Evolutionary conservation across 78 protist species (phyloP).

Genomic region (Cavenderia fasciculata): DNA sequence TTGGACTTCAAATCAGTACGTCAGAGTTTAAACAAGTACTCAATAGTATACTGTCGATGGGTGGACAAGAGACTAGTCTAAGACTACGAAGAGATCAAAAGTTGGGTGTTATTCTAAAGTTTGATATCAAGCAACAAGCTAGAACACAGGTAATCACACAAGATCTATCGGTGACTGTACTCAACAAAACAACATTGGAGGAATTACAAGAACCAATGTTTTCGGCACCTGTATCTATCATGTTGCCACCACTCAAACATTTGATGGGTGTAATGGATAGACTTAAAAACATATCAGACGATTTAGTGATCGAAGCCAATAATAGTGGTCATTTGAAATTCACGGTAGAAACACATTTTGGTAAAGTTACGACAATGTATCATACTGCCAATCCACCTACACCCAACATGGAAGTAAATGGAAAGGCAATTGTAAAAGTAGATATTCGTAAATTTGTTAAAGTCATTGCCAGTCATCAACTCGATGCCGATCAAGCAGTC

Average conservation of each 20-base stretch:
- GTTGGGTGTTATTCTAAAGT: too few species aligned
- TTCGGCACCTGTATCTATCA: not conserved
- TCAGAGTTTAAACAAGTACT: too few species aligned
- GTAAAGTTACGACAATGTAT: slow-evolving; percentile 48
- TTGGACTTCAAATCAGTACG: too few species aligned
- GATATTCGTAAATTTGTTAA: slow-evolving; percentile 55
- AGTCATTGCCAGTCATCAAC: slow-evolving; percentile 20
- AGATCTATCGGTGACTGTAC: slow-evolving; percentile 41
- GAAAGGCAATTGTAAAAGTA: not conserved
- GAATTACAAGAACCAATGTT: slow-evolving; percentile 33
- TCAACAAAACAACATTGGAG: slow-evolving; percentile 31
- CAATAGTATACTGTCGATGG: too few species aligned
- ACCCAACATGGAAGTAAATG: not conserved
- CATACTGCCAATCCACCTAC: not conserved
- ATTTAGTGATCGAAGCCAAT: slow-evolving; percentile 4
- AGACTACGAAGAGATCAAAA: too few species aligned
- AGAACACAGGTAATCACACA: not conserved
- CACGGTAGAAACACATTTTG: slow-evolving; percentile 27
- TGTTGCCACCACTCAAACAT: slow-evolving; percentile 32
- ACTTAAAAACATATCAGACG: slow-evolving; percentile 53
- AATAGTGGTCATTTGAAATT: not conserved
- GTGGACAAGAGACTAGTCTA: too few species aligned
- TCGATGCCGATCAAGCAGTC: slow-evolving; percentile 41
- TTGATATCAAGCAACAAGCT: too few species aligned
- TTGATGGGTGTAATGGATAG: slow-evolving; percentile 24